phyloP scores from a whole-genome alignment of 805 yeast species.

The Starmerella gropengiesseri region DNA sequence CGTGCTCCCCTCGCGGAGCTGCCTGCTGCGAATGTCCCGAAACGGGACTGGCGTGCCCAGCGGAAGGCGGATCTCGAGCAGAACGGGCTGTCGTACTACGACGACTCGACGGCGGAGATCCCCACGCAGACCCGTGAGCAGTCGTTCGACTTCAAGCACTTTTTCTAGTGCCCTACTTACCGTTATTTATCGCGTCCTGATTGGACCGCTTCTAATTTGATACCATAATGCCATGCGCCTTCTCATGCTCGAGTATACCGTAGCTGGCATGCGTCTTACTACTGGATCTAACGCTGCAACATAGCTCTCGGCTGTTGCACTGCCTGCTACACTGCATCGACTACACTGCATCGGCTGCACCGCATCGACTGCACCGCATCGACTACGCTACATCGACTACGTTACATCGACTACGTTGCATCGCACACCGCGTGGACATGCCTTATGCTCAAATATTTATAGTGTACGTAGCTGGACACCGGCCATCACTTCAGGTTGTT shows the following conservation, averaged over 20 bases:
- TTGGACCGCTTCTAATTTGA: no score
- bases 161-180: conserved; percentile 1
- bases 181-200: background rate
- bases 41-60: conserved; percentile 2
- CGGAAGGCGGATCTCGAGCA: conserved; percentile 2
- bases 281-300: no score
- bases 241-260: no score
- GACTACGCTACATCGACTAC: background rate
- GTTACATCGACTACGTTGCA: conserved; percentile 1
- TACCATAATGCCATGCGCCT: no score
- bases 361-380: background rate
- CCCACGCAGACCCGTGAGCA: background rate
- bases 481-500: no score
- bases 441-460: background rate
- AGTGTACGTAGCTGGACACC: no score
- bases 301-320: no score
- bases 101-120: conserved; percentile 1
- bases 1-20: no score
- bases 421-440: conserved; percentile 12
- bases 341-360: no score
- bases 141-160: conserved; percentile 1
- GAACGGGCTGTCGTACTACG: conserved; percentile 4
- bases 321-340: no score
- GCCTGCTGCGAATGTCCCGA: no score
- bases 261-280: no score